A percentile compares a stretch with the other conserved stretches of the same genome.
phyloP scores from a whole-genome alignment of 345 rosid genomes.

The Triadica sebifera region DNA sequence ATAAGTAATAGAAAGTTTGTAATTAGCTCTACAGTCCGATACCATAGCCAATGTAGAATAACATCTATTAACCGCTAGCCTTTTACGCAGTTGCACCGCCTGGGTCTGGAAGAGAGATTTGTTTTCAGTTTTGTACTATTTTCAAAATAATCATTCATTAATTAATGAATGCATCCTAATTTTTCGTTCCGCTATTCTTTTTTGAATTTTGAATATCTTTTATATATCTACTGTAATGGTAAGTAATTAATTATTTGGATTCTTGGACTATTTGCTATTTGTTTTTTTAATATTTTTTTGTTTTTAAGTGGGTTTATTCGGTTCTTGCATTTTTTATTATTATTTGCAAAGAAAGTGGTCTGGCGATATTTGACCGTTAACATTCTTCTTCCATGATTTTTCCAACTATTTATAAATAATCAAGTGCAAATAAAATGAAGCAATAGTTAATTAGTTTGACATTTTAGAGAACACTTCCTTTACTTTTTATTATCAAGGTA shows the following conservation, averaged over 20 bases:
- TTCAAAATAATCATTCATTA: not conserved
- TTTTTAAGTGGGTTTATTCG: constrained; percentile 18
- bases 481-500: too few relatives aligned
- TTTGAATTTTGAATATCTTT: constrained; percentile 21
- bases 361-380: constrained; percentile 28
- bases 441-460: not conserved
- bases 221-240: constrained; percentile 35
- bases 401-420: too few relatives aligned
- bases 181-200: constrained; percentile 17
- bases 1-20: too few relatives aligned
- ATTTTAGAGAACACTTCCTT: not conserved
- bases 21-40: too few relatives aligned
- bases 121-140: not conserved
- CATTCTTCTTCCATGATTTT: too few relatives aligned
- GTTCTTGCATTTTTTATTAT: not conserved
- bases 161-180: not conserved
- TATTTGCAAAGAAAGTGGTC: not conserved
- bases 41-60: not conserved
- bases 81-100: constrained; percentile 13
- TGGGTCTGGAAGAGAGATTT: constrained; percentile 13
- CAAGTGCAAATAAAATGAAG: not conserved
- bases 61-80: constrained; percentile 22
- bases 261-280: not conserved
- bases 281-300: not conserved
- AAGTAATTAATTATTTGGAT: constrained; percentile 30